Conservation (phyloP, 768 basidiomycete species). For the Lentinula sp. region DNA sequence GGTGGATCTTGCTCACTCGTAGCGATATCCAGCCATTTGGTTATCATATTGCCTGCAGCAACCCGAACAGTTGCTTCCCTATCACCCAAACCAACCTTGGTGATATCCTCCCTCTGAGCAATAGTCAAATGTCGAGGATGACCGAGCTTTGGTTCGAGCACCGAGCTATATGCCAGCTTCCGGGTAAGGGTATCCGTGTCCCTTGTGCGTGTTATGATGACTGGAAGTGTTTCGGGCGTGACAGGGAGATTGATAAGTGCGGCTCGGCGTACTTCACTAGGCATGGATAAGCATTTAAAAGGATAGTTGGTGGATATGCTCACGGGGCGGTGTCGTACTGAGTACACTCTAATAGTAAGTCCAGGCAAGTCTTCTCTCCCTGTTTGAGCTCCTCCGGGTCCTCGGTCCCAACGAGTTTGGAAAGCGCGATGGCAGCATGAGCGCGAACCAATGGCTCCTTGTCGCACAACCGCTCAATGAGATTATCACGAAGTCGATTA, state of each 20-base stretch:
- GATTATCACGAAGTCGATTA: constrained; percentile 50
- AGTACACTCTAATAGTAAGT: constrained; percentile 64
- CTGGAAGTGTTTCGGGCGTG: constrained; percentile 50
- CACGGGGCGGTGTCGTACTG: constrained; percentile 68
- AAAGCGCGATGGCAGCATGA: constrained; percentile 78
- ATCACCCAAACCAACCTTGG: constrained; percentile 88
- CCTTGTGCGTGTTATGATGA: constrained; percentile 73
- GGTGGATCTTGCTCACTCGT: constrained; percentile 27
- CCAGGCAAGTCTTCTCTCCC: constrained; percentile 48
- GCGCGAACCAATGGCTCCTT: constrained; percentile 82
- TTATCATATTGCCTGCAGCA: constrained; percentile 77
- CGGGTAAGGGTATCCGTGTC: constrained; percentile 82
- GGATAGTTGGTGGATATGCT: constrained; percentile 13
- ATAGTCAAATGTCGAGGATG: constrained; percentile 73
- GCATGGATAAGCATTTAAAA: neutral
- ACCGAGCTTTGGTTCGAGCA: constrained; percentile 49
- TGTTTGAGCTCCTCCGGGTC: constrained; percentile 49
- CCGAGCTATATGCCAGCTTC: constrained; percentile 66
- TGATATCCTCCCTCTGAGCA: constrained; percentile 75
- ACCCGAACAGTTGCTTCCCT: constrained; percentile 76
- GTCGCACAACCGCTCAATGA: constrained; percentile 80
- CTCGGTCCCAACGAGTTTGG: constrained; percentile 69
- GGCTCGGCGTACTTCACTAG: constrained; percentile 86
- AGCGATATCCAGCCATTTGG: constrained; percentile 74
- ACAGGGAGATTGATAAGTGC: constrained; percentile 75